Percentiles rank a stretch among this genome's conserved stretches.
Evolutionary conservation across 768 basidiomycete species (phyloP).

Genomic region (Serendipita sp.): DNA sequence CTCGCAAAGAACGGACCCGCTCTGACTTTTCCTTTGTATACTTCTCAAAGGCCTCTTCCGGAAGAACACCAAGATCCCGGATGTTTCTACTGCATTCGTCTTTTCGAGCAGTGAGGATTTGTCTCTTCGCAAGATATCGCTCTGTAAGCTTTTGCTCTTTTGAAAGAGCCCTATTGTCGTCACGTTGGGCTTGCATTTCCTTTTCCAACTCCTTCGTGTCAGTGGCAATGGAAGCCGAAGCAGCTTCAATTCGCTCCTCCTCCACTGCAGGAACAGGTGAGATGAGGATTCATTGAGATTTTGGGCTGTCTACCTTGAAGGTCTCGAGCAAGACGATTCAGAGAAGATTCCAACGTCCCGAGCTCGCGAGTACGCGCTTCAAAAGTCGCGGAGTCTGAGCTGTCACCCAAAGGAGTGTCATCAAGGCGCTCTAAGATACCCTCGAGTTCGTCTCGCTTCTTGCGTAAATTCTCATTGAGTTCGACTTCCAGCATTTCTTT

Average conservation of each 20-base stretch:
- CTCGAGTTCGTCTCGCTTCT: slow-evolving; percentile 65
- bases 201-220: slow-evolving; percentile 44
- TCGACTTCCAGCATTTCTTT: slow-evolving; percentile 85
- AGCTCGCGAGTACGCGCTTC: slow-evolving; percentile 58
- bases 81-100: slow-evolving; percentile 95
- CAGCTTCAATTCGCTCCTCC: not conserved
- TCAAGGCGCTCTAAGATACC: slow-evolving; percentile 62
- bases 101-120: slow-evolving; percentile 67
- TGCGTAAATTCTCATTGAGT: slow-evolving; percentile 72
- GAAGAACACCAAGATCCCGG: slow-evolving; percentile 87
- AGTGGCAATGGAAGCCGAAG: not conserved
- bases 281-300: not conserved
- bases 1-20: slow-evolving; percentile 30
- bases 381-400: slow-evolving; percentile 33
- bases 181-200: slow-evolving; percentile 65
- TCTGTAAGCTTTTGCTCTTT: slow-evolving; percentile 91
- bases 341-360: slow-evolving; percentile 44
- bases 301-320: slow-evolving; percentile 35
- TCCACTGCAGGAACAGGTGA: not conserved
- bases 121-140: slow-evolving; percentile 81
- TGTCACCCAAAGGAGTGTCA: slow-evolving; percentile 22
- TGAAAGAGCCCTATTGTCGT: slow-evolving; percentile 76
- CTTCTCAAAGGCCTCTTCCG: slow-evolving; percentile 95
- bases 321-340: slow-evolving; percentile 46
- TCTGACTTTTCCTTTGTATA: slow-evolving; percentile 82